These are phyloP conservation scores for Maudiozyma barnettii DNA, from an alignment of 805 yeast genomes.

Conservation along the genomic window DNA sequence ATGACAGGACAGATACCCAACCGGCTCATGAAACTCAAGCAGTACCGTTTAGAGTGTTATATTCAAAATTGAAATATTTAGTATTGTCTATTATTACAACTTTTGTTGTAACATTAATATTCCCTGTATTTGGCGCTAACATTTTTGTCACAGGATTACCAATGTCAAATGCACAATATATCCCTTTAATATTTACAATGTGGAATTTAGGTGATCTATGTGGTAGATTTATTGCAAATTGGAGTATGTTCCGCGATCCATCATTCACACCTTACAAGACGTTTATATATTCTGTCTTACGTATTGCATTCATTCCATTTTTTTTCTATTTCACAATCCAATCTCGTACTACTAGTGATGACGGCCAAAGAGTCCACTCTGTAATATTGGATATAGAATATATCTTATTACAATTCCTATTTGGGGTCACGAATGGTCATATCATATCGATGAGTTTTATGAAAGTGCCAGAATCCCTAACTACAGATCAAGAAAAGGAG, in stretches of 20 bases:
- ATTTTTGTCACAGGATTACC: conserved; percentile 39
- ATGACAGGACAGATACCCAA: background rate
- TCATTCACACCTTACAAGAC: conserved; percentile 27
- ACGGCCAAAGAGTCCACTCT: background rate
- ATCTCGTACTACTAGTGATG: conserved; percentile 1
- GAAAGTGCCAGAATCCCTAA: conserved; percentile 53
- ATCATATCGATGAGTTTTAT: conserved; percentile 71
- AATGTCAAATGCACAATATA: conserved; percentile 34
- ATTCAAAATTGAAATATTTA: conserved; percentile 53
- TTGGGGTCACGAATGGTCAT: conserved; percentile 87
- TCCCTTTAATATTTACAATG: conserved; percentile 68
- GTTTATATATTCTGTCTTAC: conserved; percentile 43
- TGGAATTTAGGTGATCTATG: conserved; percentile 88
- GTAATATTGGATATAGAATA: conserved; percentile 56
- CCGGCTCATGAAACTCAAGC: conserved; percentile 2
- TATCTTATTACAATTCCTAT: conserved; percentile 57
- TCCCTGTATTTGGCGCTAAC: conserved; percentile 83
- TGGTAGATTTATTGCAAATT: conserved; percentile 63
- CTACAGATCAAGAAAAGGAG: conserved; percentile 59
- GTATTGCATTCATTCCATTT: conserved; percentile 59
- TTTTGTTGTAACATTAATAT: conserved; percentile 60
- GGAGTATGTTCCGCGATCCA: conserved; percentile 16
- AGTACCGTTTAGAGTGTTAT: conserved; percentile 52
- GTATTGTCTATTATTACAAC: conserved; percentile 64
- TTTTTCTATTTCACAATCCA: conserved; percentile 49